These are phyloP conservation scores for Rhodamnia argentea DNA, from an alignment of 345 rosid species.

Conservation along the genomic window DNA sequence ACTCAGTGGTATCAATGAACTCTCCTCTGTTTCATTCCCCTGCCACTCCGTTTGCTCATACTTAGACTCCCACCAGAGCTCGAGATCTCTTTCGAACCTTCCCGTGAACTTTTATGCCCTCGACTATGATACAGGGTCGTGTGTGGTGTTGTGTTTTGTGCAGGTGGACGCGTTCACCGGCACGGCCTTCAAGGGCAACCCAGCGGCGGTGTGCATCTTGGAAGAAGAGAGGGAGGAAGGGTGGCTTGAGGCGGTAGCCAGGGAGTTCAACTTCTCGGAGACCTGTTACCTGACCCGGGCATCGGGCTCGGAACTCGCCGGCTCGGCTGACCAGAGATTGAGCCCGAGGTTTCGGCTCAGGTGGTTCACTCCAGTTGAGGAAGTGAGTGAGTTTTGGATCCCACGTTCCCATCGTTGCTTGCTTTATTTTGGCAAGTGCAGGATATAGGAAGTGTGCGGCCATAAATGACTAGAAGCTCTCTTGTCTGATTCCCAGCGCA, in stretches of 20 bases:
- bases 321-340: neutral
- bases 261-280: constrained; percentile 47
- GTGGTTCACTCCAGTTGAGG: constrained; percentile 54
- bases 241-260: constrained; percentile 57
- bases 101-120: neutral
- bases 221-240: constrained; percentile 51
- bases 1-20: constrained; percentile 17
- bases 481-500: neutral
- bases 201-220: constrained; percentile 72
- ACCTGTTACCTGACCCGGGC: constrained; percentile 36
- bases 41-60: neutral
- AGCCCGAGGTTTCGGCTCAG: constrained; percentile 42
- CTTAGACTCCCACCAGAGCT: neutral
- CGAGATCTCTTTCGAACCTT: neutral
- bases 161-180: constrained; percentile 78
- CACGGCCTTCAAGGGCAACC: constrained; percentile 69
- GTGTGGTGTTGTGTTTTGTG: neutral
- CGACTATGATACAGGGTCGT: neutral
- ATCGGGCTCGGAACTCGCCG: neutral
- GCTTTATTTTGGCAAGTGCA: neutral
- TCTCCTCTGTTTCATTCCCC: neutral
- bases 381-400: constrained; percentile 13
- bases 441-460: neutral
- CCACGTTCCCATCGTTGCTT: neutral
- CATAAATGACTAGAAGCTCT: neutral